Percentiles rank a stretch among this genome's conserved stretches.
These are phyloP conservation scores for Emericellopsis atlantica DNA, from an alignment of 2,329 filamentous ascomycete genomes.

Conservation along the genomic window DNA sequence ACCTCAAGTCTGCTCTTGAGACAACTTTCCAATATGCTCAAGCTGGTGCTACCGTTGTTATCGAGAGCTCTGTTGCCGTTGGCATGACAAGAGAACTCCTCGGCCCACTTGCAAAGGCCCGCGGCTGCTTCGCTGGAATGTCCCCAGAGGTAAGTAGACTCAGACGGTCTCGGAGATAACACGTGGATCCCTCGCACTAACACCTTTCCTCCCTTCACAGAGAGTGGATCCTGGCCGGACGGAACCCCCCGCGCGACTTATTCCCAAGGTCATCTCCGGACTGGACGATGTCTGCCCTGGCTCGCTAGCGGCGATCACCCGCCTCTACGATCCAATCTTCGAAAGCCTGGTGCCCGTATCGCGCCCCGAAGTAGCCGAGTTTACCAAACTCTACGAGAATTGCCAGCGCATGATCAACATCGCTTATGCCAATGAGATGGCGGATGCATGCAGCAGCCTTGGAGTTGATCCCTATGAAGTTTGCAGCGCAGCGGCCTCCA, in stretches of 20 bases:
- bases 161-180: not conserved
- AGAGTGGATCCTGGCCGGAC: slow-evolving; percentile 35
- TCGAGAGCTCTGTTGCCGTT: slow-evolving; percentile 40
- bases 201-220: not conserved
- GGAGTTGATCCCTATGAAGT: slow-evolving; percentile 38
- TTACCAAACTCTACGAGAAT: slow-evolving; percentile 46
- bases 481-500: slow-evolving; percentile 31
- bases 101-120: slow-evolving; percentile 26
- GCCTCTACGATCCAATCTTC: slow-evolving; percentile 39
- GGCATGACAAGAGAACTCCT: slow-evolving; percentile 39
- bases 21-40: slow-evolving; percentile 26
- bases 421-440: slow-evolving; percentile 43
- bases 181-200: not conserved
- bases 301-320: slow-evolving; percentile 27
- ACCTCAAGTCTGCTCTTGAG: slow-evolving; percentile 27
- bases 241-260: slow-evolving; percentile 23
- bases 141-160: slow-evolving; percentile 23
- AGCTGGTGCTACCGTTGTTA: slow-evolving; percentile 31
- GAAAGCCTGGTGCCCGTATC: slow-evolving; percentile 33
- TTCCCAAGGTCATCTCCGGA: slow-evolving; percentile 41
- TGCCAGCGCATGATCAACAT: slow-evolving; percentile 42
- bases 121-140: slow-evolving; percentile 32
- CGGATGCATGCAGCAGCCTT: slow-evolving; percentile 31
- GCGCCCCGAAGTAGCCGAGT: slow-evolving; percentile 40
- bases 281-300: slow-evolving; percentile 30